A percentile compares a stretch with the other conserved stretches of the same genome.
Evolutionary conservation across 2,329 filamentous ascomycete genomes (phyloP).

Genomic region (Hirsutella minnesotensis): DNA sequence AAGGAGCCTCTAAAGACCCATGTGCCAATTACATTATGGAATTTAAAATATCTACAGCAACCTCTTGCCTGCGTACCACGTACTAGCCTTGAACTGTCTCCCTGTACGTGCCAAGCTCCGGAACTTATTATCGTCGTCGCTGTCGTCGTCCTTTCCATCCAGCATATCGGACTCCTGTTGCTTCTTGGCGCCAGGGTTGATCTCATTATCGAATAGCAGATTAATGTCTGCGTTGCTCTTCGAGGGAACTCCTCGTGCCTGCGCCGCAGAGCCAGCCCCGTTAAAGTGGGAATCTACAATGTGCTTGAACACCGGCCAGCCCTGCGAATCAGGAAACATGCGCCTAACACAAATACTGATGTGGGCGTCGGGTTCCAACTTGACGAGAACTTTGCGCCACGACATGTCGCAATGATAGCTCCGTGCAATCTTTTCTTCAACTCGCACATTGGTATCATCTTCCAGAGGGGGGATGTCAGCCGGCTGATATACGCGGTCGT

Average conservation of each 20-base stretch:
- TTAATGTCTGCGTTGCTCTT: neutral
- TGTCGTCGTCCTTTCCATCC: neutral
- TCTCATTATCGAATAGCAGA: neutral
- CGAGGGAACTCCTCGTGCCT: neutral
- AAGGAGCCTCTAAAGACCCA: too few relatives aligned
- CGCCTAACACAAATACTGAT: slow-evolving; percentile 64
- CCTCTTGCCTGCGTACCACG: neutral
- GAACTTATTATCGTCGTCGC: neutral
- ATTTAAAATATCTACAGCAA: too few relatives aligned
- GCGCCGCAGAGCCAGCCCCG: neutral
- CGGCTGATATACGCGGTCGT: slow-evolving; percentile 90
- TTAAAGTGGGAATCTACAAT: neutral
- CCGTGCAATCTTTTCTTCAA: slow-evolving; percentile 95
- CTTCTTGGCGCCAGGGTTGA: neutral
- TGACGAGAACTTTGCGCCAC: slow-evolving; percentile 94
- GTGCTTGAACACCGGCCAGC: slow-evolving; percentile 86
- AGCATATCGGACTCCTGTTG: neutral
- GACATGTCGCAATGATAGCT: slow-evolving; percentile 86
- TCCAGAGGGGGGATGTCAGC: slow-evolving; percentile 67
- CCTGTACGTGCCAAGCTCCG: neutral
- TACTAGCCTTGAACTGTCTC: neutral
- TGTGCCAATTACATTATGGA: too few relatives aligned
- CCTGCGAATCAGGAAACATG: slow-evolving; percentile 94
- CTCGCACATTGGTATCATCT: slow-evolving; percentile 50
- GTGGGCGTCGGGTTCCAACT: slow-evolving; percentile 91